Evolutionary conservation across 164 flowering plant genomes (phyloP), one percentile per base, ranked within the genome.

Genomic region (Annona cherimola): DNA sequence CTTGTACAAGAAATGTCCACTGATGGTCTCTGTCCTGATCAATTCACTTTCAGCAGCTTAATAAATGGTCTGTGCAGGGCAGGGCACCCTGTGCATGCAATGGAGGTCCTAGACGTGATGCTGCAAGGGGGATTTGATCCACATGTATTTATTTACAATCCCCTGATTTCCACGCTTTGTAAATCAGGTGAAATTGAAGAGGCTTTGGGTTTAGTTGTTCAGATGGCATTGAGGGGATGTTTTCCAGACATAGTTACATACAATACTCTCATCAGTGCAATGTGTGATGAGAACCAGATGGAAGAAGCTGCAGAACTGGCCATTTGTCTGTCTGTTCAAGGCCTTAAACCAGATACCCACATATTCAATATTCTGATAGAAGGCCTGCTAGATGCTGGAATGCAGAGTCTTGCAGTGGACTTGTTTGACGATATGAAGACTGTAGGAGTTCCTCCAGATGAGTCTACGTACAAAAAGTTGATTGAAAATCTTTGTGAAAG

Each of bases 61-160:
- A 84, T 92, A 67, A 82, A 86, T 71, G 97, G 97, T 42, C 78
- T 94, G 73, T 88, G 95, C 78, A 85, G 76, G 66, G 80, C 79
- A 0, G 97, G 97, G 9, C 89, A 92, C 78, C 86, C 83, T 16
- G 82, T 82, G 74, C 95, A 89, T 75, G 97, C 88, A 40, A 41
- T 87, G 42, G 99, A 90, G 81, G 76, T 94, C 6, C 75, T 94
- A 81, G 93, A 92, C 71, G 74, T 80, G 62, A 94, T 94, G 97
- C 90, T 90, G 76, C 85, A 82, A 66, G 90, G 88, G 70, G 99
- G 99, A 16, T 84, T 86, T 68, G 94, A 90, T 79, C 98, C 93
- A 0, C 96, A 92, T 82, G 73, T 87, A 2, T 83, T 75, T 68
- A 85, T 98, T 0, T 95, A 90, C 61, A 91, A 91, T 73, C 76